Conservation (phyloP, 257 asterid genomes). For the Jaltomata sinuosa region DNA sequence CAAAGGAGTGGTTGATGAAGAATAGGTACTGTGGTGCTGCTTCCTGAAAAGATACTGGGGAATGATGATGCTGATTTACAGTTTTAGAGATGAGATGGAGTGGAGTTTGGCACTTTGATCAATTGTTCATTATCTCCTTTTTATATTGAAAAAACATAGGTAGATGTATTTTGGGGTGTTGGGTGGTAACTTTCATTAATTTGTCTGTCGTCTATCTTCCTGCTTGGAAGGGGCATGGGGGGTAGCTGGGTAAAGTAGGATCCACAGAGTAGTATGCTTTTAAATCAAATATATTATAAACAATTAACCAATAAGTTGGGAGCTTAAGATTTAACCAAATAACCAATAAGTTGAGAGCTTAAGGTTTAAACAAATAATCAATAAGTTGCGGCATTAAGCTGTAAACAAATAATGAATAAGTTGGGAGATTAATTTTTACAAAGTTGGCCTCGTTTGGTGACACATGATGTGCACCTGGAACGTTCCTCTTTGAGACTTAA, state of each 20-base stretch:
- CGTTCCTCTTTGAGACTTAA: not conserved
- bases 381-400: not conserved
- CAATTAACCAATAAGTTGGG: not conserved
- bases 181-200: not conserved
- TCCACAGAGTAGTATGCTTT: not conserved
- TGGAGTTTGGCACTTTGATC: not conserved
- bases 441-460: not conserved
- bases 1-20: not conserved
- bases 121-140: not conserved
- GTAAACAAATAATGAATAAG: not conserved
- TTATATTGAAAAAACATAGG: not conserved
- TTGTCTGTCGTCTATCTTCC: not conserved
- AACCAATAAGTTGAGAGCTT: not conserved
- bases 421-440: not conserved
- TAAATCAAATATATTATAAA: not conserved
- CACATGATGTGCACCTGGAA: not conserved
- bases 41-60: not conserved
- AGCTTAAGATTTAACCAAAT: not conserved
- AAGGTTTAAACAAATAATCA: not conserved
- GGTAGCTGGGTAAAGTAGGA: not conserved
- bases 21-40: not conserved
- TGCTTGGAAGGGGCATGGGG: not conserved
- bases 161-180: not conserved
- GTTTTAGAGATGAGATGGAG: not conserved
- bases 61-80: not conserved